Conservation (phyloP, 331 rosid species). For the Telfairia occidentalis region DNA sequence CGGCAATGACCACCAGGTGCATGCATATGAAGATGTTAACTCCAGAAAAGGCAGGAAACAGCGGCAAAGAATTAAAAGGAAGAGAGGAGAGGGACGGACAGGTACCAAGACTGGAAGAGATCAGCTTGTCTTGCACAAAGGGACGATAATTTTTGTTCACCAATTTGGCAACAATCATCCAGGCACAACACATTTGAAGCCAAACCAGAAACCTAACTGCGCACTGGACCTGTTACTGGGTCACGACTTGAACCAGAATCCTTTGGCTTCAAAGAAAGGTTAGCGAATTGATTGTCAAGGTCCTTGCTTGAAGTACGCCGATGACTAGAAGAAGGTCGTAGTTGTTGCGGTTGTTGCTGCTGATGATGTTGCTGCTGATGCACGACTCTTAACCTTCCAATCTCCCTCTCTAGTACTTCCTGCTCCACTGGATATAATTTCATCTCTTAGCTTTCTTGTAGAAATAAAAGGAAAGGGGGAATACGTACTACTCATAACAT, state of each 20-base stretch:
- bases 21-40: conserved; percentile 1
- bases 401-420: conserved; percentile 87
- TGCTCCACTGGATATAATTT: conserved; percentile 72
- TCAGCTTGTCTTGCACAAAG: conserved; percentile 5
- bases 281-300: conserved; percentile 66
- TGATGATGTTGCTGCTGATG: conserved; percentile 57
- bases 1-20: conserved; percentile 20
- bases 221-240: conserved; percentile 66
- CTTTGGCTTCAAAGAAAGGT: conserved; percentile 60
- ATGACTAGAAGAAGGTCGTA: conserved; percentile 53
- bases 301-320: conserved; percentile 75
- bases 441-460: conserved; percentile 14
- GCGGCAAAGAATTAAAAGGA: not conserved
- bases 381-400: conserved; percentile 60
- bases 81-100: not conserved
- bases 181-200: conserved; percentile 6
- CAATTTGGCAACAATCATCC: not conserved
- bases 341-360: conserved; percentile 33
- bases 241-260: conserved; percentile 76
- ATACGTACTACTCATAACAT: not conserved
- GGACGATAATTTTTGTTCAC: not conserved
- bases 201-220: conserved; percentile 36
- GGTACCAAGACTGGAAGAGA: conserved; percentile 11
- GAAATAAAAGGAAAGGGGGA: not conserved
- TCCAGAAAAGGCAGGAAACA: conserved; percentile 10